Percentiles rank a stretch among this genome's conserved stretches.
These are phyloP conservation scores for Skeletonema potamos DNA, from an alignment of 108 stramenopile genomes.

Conservation along the genomic window DNA sequence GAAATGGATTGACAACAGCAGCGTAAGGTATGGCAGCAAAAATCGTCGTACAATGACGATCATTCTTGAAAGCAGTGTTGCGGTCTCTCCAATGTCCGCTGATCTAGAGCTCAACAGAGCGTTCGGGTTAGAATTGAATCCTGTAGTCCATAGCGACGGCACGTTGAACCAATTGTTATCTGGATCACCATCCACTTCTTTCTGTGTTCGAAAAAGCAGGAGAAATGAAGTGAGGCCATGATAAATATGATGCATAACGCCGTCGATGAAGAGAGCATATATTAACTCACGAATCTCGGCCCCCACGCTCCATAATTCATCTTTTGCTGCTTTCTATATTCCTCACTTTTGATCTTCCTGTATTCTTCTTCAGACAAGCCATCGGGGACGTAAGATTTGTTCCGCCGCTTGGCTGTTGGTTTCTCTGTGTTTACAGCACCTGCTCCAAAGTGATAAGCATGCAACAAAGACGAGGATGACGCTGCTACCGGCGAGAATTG, in stretches of 20 bases:
- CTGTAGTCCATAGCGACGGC: conserved; percentile 56
- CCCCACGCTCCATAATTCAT: conserved; percentile 69
- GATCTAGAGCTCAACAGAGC: neutral
- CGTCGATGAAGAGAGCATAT: neutral
- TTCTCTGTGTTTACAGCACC: neutral
- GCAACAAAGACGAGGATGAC: neutral
- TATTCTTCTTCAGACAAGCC: conserved; percentile 63
- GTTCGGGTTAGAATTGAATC: conserved; percentile 21
- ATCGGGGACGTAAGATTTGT: conserved; percentile 51
- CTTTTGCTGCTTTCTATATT: conserved; percentile 36
- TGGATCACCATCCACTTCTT: conserved; percentile 40
- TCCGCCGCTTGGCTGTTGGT: neutral
- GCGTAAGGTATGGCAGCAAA: conserved; percentile 2
- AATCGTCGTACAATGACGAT: conserved; percentile 5
- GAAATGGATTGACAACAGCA: conserved; percentile 10
- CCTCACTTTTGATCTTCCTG: conserved; percentile 44
- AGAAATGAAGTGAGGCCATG: neutral
- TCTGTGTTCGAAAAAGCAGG: neutral
- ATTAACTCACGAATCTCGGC: conserved; percentile 43
- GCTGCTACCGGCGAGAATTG: neutral
- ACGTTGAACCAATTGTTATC: conserved; percentile 67
- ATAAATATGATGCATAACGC: neutral
- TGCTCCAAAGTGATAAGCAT: neutral
- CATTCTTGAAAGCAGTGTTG: neutral
- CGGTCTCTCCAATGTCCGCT: neutral